Evolutionary conservation across 208 protist genomes (phyloP).

Genomic region (Strigomonas oncopelti): DNA sequence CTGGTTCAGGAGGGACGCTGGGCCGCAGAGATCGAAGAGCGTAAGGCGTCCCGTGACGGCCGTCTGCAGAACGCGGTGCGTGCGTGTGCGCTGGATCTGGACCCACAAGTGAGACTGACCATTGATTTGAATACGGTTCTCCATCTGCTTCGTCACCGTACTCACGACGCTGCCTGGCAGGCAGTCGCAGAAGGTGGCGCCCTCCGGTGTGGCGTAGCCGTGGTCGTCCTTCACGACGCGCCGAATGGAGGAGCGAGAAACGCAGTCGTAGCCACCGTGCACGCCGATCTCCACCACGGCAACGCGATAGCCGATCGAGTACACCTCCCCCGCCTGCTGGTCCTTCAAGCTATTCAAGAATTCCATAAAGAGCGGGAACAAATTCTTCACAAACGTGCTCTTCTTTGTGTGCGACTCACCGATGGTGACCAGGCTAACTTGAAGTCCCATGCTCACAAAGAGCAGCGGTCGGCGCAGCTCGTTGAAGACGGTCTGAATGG

Average conservation of each 20-base stretch:
- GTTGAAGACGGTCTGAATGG: constrained; percentile 25
- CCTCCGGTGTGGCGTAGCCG: constrained; percentile 27
- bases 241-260: constrained; percentile 15
- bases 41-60: constrained; percentile 34
- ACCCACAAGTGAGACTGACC: constrained; percentile 49
- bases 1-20: constrained; percentile 24
- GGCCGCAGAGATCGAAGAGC: constrained; percentile 42
- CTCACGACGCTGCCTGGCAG: constrained; percentile 20
- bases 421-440: constrained; percentile 34
- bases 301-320: constrained; percentile 25
- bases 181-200: constrained; percentile 30
- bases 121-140: constrained; percentile 27
- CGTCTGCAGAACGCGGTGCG: constrained; percentile 29
- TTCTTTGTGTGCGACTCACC: constrained; percentile 35
- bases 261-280: constrained; percentile 30
- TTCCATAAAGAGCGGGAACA: constrained; percentile 37
- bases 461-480: constrained; percentile 31
- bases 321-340: constrained; percentile 4
- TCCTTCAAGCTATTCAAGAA: constrained; percentile 14
- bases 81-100: constrained; percentile 42
- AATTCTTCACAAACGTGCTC: constrained; percentile 21
- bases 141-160: constrained; percentile 20
- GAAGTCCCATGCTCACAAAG: constrained; percentile 27
- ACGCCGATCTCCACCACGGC: constrained; percentile 29
- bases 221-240: constrained; percentile 23